Conservation (phyloP, 2,329 filamentous ascomycete genomes). For the Aspergillus sp. region DNA sequence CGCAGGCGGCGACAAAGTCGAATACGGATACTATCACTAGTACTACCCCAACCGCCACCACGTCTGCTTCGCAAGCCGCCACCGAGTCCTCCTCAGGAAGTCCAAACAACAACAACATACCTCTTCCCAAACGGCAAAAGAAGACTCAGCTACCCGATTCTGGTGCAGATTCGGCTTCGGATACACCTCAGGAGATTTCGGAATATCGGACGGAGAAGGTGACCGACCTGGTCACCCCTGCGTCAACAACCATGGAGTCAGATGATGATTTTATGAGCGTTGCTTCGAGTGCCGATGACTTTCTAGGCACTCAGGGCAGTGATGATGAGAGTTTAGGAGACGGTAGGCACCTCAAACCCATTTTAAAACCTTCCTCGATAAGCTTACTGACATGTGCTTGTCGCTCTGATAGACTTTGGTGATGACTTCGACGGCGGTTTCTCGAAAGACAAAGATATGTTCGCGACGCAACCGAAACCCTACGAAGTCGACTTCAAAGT, state of each 20-base stretch:
- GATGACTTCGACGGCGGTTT: slow-evolving; percentile 61
- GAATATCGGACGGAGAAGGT: slow-evolving; percentile 24
- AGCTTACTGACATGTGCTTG: slow-evolving; percentile 5
- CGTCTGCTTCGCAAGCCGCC: slow-evolving; percentile 26
- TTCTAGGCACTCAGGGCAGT: slow-evolving; percentile 67
- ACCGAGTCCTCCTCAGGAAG: slow-evolving; percentile 16
- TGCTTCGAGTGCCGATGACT: slow-evolving; percentile 72
- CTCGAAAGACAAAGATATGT: slow-evolving; percentile 68
- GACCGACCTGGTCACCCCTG: slow-evolving; percentile 41
- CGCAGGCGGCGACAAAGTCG: slow-evolving; percentile 41
- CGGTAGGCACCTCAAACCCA: slow-evolving; percentile 29
- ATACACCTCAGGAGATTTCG: slow-evolving; percentile 11
- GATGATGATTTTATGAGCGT: slow-evolving; percentile 92
- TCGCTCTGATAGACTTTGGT: slow-evolving; percentile 51
- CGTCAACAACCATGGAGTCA: slow-evolving; percentile 74
- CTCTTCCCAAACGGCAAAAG: slow-evolving; percentile 21
- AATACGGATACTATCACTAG: neutral
- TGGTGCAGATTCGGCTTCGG: slow-evolving; percentile 12
- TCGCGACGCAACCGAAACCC: slow-evolving; percentile 68
- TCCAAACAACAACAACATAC: slow-evolving; percentile 17
- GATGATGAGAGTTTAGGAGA: slow-evolving; percentile 62
- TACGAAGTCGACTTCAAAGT: slow-evolving; percentile 87
- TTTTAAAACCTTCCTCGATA: neutral
- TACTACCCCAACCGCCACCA: slow-evolving; percentile 30
- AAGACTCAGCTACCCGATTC: slow-evolving; percentile 14